Evolutionary conservation across 2,329 filamentous ascomycete species (phyloP), one percentile per base, ranked within the genome.

Genomic region (Aspergillus awamori): DNA sequence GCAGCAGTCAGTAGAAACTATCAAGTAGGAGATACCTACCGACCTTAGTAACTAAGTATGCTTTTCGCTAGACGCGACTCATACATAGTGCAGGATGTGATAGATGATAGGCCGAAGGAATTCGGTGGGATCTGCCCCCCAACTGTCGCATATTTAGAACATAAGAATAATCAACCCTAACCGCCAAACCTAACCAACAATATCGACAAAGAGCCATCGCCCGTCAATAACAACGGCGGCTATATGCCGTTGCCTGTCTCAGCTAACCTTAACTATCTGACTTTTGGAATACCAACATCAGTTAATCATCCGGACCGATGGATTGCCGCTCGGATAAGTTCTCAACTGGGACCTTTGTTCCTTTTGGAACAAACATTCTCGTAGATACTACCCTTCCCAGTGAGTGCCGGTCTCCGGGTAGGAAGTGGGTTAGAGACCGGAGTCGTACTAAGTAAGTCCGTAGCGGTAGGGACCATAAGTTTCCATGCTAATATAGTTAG

Each of bases 111-210:
- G 47, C 47, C 47, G 26, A 28, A 28, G 6, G 6, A 28, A 33
- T 30, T 51, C n/a, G 47, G 47, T 51, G 28, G 41, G 41, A 45
- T 45, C 17, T 24, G 11, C 33, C 33, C 28, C 26, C 47, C 47
- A 51, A 51, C 47, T 17, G 53, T 55, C 26, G 28, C 24, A 56
- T 33, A 47, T 8, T 15, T 33, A 45, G 39, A 56, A 56, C 5
- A 36, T 10, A 13, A 36, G 13, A 36, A 36, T 39, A 26, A 33
- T 39, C 36, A 55, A 56, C 41, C 53, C 53, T 56, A 56, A 56
- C 24, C 39, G 36, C 36, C 53, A 55, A 55, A 45, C 24, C 38
- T 55, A 55, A 54, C 52, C 52, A 39, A 53, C 30, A 26, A 53
- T 22, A 53, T 38, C 33, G 51, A 38, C n/a, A 39, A 22, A 38